Evolutionary conservation across 1,139 yeast species (phyloP), one percentile per base, ranked within the genome.

Genomic region (Pichia sp.): DNA sequence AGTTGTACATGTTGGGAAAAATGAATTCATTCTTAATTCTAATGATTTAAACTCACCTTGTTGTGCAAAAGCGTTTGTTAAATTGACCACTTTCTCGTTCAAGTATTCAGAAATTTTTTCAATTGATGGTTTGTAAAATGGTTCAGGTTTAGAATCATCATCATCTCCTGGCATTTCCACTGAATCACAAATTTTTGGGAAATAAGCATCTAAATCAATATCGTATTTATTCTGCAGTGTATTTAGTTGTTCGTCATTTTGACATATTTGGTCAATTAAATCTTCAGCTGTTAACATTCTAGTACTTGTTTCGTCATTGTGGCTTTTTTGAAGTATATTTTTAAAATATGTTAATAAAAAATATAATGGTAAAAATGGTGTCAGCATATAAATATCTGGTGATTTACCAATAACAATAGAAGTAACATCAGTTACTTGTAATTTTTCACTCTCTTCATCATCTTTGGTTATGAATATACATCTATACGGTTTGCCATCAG

Each of bases 231-330:
- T 39, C 1, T 72, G 66, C 13, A 76, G 41, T 12, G 56, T 57
- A 2, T 56, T 54, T 56, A 76, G 62, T 3, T 59, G 63, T 7
- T 61, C 58, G 7, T 45, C 40, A 0, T 60, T 56, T 2, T 58
- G 60, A n/a, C 60, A 65, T 32, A 76, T 55, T 18, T 63, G 61
- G 54, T 80, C 85, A 18, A 69, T 55, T 4, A 79, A 56, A 56
- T 79, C 83, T 35, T 79, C 81, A 16, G 68, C 55, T 0, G 77
- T 67, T 27, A 74, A 67, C 53, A 80, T 64, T 22, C 63, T 58
- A 16, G 43, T 26, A 12, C 25, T 26, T 9, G 23, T 20, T 20
- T 42, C 44, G 13, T 46, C 45, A 29, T 42, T 40, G 30, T 56
- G 53, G 16, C 52, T 55, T 37, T 62, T 62, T n/a, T 66, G 67